A percentile compares a stretch with the other conserved stretches of the same genome.
phyloP scores from a whole-genome alignment of 805 yeast genomes.

The Lachancea lanzarotensis region DNA sequence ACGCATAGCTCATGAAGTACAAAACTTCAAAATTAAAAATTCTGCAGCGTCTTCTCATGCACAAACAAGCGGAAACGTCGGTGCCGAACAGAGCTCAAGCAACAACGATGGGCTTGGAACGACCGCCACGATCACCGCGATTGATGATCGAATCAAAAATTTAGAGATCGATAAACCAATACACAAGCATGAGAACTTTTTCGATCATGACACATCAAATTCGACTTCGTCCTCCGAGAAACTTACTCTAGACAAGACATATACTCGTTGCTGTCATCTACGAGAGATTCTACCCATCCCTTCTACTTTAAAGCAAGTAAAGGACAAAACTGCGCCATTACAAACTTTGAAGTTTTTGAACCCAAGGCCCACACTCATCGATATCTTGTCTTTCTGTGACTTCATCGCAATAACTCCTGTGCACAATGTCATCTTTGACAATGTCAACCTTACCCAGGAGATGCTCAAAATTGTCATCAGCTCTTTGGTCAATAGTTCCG shows the following conservation, averaged over 20 bases:
- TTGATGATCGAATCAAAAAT: slow-evolving; percentile 24
- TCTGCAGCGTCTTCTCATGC: background rate
- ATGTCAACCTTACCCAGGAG: slow-evolving; percentile 63
- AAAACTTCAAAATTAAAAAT: slow-evolving; percentile 33
- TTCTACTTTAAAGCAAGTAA: slow-evolving; percentile 76
- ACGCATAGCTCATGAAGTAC: slow-evolving; percentile 61
- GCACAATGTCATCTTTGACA: slow-evolving; percentile 68
- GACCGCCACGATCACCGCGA: slow-evolving; percentile 5
- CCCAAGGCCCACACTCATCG: slow-evolving; percentile 87
- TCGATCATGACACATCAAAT: slow-evolving; percentile 28
- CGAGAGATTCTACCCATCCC: slow-evolving; percentile 90
- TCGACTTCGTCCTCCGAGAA: slow-evolving; percentile 24
- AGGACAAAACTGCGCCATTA: slow-evolving; percentile 69
- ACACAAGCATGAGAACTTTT: slow-evolving; percentile 52
- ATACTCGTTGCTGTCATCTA: slow-evolving; percentile 88
- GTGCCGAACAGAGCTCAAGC: background rate
- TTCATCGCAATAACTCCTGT: slow-evolving; percentile 82
- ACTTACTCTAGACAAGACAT: slow-evolving; percentile 52
- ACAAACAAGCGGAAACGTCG: background rate
- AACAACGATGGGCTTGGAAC: background rate
- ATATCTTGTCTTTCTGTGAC: slow-evolving; percentile 81
- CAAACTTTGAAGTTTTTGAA: slow-evolving; percentile 67
- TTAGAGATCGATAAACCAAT: slow-evolving; percentile 68
- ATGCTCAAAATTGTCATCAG: slow-evolving; percentile 72
- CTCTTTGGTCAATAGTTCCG: slow-evolving; percentile 59